Percentiles rank a stretch among this genome's conserved stretches.
These are phyloP conservation scores for Umbelopsis isabellina DNA, from an alignment of 192 early-diverging fungal genomes.

Conservation along the genomic window DNA sequence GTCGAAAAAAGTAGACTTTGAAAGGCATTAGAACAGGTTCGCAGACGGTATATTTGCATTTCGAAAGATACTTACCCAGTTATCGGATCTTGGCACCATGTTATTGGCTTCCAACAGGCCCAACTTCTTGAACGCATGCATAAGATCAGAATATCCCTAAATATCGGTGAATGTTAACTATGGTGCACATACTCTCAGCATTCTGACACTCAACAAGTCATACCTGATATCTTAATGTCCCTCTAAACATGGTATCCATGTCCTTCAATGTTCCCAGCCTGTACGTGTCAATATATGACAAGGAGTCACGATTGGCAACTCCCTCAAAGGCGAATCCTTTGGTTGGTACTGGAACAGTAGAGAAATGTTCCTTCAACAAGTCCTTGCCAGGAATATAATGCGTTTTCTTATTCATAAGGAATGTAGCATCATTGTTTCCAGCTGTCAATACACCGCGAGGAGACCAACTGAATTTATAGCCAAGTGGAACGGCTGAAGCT, in stretches of 20 bases:
- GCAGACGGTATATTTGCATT: neutral
- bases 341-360: constrained; percentile 72
- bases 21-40: neutral
- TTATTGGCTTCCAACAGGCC: constrained; percentile 72
- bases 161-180: neutral
- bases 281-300: constrained; percentile 87
- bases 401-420: constrained; percentile 40
- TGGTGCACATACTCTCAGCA: neutral
- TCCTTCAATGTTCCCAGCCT: constrained; percentile 69
- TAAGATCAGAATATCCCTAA: constrained; percentile 86
- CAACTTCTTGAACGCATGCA: constrained; percentile 75
- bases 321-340: constrained; percentile 93
- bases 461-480: constrained; percentile 97
- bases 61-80: constrained; percentile 44
- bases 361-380: constrained; percentile 73
- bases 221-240: constrained; percentile 87
- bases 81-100: constrained; percentile 28
- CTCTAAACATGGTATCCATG: constrained; percentile 92
- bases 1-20: constrained; percentile 7
- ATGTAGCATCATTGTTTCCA: constrained; percentile 82
- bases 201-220: neutral
- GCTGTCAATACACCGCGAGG: constrained; percentile 91
- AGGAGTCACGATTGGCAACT: constrained; percentile 91
- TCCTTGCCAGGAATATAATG: constrained; percentile 66
- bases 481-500: constrained; percentile 85